Conservation (phyloP, 805 yeast genomes). For the Lipomyces sp. region DNA sequence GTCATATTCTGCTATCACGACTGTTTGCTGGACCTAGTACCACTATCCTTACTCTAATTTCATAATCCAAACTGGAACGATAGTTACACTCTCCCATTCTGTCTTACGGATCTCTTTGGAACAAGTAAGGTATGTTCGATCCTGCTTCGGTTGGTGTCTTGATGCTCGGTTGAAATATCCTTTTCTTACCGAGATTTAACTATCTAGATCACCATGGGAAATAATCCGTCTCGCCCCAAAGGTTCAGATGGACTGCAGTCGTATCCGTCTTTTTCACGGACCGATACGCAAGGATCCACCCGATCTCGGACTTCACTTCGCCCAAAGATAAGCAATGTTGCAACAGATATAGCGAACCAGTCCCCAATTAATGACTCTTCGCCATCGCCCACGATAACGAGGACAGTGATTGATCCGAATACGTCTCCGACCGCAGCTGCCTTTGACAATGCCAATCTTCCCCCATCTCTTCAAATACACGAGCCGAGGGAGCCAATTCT, state of each 20-base stretch:
- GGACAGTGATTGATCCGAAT: neutral
- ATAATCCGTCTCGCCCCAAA: slow-evolving; percentile 38
- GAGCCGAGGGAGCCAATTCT: slow-evolving; percentile 75
- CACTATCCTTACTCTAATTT: too few species aligned
- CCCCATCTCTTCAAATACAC: slow-evolving; percentile 65
- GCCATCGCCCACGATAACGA: neutral
- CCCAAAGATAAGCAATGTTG: slow-evolving; percentile 14
- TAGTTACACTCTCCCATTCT: too few species aligned
- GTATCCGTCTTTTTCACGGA: slow-evolving; percentile 40
- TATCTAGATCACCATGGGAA: slow-evolving; percentile 39
- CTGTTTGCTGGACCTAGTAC: too few species aligned
- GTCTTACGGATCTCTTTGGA: too few species aligned
- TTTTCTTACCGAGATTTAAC: too few species aligned
- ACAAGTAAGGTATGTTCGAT: too few species aligned
- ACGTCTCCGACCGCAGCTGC: neutral
- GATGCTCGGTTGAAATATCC: too few species aligned
- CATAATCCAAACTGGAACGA: too few species aligned
- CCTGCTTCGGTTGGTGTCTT: too few species aligned
- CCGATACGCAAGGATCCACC: slow-evolving; percentile 43
- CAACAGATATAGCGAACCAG: neutral
- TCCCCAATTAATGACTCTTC: neutral
- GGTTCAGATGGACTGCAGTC: slow-evolving; percentile 32
- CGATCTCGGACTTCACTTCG: slow-evolving; percentile 37
- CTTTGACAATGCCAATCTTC: slow-evolving; percentile 39
- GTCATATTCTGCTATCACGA: too few species aligned